Base-by-base conservation (phyloP, 306 rosid genomes). In the Psophocarpus tetragonolobus region DNA sequence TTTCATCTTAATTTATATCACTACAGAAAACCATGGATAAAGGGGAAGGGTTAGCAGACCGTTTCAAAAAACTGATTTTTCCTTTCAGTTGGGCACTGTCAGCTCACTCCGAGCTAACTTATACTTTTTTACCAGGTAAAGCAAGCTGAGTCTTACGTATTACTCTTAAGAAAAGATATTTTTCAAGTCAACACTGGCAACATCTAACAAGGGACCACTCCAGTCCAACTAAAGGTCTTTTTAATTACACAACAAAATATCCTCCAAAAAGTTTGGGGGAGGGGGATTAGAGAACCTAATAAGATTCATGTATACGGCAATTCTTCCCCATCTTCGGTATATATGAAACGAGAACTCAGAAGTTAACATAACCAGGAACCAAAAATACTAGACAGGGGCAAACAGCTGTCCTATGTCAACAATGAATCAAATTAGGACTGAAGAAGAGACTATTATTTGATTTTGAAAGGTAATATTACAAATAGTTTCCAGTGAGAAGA, bases 401-500 rank as follows among this genome's bases (percentile, higher is more conserved):
- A 73, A 73, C 39, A 74, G 5, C 29, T 14, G 1, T 77, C 48
- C 47, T 68, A 18, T 42, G 29, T 57, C 70, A 78, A 8, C 62
- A 18, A 36, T 57, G 32, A 80, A 72, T 65, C 48, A 63, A 63
- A 57, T 41, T 27, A 12, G 8, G 50, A 69, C 60, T 1, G 6
- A 20, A 39, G 44, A 66, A 24, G 20, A 36, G 24, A 68, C 15
- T 58, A 45, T 15, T 58, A 42, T 29, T 68, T 45, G 76, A 36
- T 58, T 70, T 54, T 11, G 64, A 12, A 66, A 60, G 56, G 42
- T 30, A 74, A 27, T 15, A 24, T 14, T 30, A 74, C 44, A 42
- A 54, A 33, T 50, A 57, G 33, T 44, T 57, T 81, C 72, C 56
- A 47, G 1, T 57, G 74, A 80, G 45, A 66, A 66, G 58, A 51